Percentiles rank a stretch among this genome's conserved stretches.
Conservation (phyloP, 2,329 filamentous ascomycete genomes). For the Cyphellophora attinorum region DNA sequence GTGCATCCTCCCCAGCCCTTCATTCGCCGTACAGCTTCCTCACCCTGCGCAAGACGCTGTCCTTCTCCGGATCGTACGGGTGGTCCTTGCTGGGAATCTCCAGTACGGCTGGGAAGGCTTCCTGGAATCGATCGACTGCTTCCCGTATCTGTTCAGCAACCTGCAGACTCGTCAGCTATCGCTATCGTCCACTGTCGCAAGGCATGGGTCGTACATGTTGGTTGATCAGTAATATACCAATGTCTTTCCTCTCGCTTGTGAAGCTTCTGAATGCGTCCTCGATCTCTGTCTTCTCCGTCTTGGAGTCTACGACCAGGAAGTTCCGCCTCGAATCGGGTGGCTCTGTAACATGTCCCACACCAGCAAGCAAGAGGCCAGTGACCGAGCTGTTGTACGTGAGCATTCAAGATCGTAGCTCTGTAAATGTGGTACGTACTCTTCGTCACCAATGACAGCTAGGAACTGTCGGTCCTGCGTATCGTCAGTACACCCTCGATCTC, state of each 20-base stretch:
- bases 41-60: constrained; percentile 89
- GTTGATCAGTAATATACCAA: constrained; percentile 93
- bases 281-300: constrained; percentile 81
- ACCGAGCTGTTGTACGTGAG: constrained; percentile 60
- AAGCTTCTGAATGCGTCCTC: constrained; percentile 85
- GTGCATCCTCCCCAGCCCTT: no score
- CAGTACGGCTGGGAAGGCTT: constrained; percentile 89
- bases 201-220: constrained; percentile 62
- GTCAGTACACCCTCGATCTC: neutral
- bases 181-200: neutral
- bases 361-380: constrained; percentile 87
- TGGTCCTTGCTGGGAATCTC: constrained; percentile 99
- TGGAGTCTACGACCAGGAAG: constrained; percentile 90
- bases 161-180: constrained; percentile 40
- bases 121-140: constrained; percentile 81
- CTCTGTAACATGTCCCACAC: constrained; percentile 88
- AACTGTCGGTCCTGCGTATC: constrained; percentile 70
- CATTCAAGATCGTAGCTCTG: neutral
- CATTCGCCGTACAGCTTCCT: constrained; percentile 57
- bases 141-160: constrained; percentile 89
- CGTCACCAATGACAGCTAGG: constrained; percentile 93
- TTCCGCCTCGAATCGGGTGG: constrained; percentile 90
- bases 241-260: constrained; percentile 84
- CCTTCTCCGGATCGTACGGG: constrained; percentile 97
- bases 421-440: constrained; percentile 43